These are phyloP conservation scores for Kwoniella europaea DNA, from an alignment of 768 basidiomycete genomes.

Conservation along the genomic window DNA sequence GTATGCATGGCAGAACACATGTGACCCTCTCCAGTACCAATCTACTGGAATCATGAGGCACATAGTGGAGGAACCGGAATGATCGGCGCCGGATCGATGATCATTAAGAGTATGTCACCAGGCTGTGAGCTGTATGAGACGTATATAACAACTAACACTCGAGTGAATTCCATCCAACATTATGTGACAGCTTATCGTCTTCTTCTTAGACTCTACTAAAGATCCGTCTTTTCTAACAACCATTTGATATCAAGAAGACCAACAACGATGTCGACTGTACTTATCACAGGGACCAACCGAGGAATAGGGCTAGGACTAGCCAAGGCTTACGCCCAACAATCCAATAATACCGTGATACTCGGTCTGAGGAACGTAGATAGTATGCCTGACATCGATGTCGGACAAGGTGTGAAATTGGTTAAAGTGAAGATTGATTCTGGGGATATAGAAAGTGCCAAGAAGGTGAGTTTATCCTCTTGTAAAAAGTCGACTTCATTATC, in stretches of 20 bases:
- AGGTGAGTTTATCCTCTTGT: too few relatives aligned
- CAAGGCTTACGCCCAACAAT: conserved; percentile 20
- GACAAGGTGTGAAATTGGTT: conserved; percentile 17
- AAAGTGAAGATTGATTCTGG: conserved; percentile 26
- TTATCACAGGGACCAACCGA: conserved; percentile 35
- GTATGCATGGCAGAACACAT: neutral
- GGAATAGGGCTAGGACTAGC: conserved; percentile 32
- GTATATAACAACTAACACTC: too few relatives aligned
- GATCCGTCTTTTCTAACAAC: too few relatives aligned
- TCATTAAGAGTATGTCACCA: neutral
- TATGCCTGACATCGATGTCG: conserved; percentile 18
- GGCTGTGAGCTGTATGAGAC: neutral
- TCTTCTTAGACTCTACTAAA: too few relatives aligned
- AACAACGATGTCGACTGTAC: conserved; percentile 17
- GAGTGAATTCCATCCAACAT: too few relatives aligned
- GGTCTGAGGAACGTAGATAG: conserved; percentile 14
- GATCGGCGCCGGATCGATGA: conserved; percentile 11
- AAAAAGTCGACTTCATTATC: too few relatives aligned
- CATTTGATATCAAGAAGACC: too few relatives aligned
- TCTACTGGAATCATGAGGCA: neutral
- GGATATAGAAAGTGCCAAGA: conserved; percentile 12
- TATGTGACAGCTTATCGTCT: too few relatives aligned
- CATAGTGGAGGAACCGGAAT: conserved; percentile 12
- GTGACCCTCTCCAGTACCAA: neutral
- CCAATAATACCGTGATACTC: conserved; percentile 21